Conservation (phyloP, 1,284 basidiomycete species). For the Ganoderma sinense region DNA sequence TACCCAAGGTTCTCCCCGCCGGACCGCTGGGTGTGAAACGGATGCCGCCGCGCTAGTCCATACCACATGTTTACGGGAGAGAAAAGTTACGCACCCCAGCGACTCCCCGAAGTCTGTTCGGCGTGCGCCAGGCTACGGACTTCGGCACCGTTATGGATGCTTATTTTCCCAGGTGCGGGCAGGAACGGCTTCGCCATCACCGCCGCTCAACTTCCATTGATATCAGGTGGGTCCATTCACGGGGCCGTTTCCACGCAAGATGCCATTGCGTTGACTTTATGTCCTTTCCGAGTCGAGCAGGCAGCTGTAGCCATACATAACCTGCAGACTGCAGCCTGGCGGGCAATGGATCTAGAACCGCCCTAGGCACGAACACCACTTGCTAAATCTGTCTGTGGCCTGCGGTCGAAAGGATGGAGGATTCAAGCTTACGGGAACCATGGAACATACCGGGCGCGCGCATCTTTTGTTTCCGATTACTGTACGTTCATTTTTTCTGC, state of each 20-base stretch:
- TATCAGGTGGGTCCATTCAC: not conserved
- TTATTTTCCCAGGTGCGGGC: not conserved
- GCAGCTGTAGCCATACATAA: too few relatives aligned
- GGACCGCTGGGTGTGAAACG: not conserved
- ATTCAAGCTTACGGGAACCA: not conserved
- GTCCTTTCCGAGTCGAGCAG: not conserved
- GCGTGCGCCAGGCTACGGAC: not conserved
- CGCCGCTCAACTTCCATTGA: not conserved
- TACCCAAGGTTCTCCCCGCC: too few relatives aligned
- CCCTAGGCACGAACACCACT: not conserved
- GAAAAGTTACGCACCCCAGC: not conserved
- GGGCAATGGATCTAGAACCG: not conserved
- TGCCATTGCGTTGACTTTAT: not conserved
- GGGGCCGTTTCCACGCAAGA: not conserved
- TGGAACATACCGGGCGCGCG: not conserved
- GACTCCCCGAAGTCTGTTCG: not conserved
- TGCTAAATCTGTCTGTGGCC: not conserved
- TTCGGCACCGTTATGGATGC: not conserved
- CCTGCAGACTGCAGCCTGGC: too few relatives aligned
- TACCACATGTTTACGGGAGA: not conserved
- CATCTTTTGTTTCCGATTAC: not conserved
- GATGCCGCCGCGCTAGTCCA: not conserved
- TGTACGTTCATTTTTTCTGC: not conserved
- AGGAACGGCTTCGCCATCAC: not conserved
- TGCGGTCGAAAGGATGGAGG: not conserved